Evolutionary conservation across 768 basidiomycete species (phyloP).

Genomic region (Porpolomopsis calyptriformis): DNA sequence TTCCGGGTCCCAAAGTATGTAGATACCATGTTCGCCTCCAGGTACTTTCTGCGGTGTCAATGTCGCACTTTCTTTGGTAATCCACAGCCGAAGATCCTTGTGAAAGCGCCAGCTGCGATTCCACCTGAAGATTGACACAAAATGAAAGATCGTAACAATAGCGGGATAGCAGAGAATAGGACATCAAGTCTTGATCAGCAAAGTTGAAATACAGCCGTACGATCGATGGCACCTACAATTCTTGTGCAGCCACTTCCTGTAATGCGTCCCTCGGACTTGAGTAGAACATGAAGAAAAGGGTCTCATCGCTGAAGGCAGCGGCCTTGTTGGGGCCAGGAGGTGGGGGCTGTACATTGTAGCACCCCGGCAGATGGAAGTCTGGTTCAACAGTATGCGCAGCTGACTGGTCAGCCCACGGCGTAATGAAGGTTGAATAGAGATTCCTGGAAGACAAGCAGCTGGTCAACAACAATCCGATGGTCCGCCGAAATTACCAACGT

Average conservation of each 20-base stretch:
- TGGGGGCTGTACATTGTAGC: constrained; percentile 87
- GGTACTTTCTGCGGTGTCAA: constrained; percentile 65
- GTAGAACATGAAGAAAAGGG: constrained; percentile 98
- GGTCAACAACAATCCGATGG: background rate
- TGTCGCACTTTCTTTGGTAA: constrained; percentile 83
- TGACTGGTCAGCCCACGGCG: constrained; percentile 91
- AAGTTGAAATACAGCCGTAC: constrained; percentile 1
- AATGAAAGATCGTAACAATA: background rate
- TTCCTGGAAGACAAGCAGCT: constrained; percentile 35
- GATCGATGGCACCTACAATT: constrained; percentile 57
- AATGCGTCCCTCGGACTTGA: constrained; percentile 82
- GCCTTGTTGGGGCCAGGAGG: constrained; percentile 76
- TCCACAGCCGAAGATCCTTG: constrained; percentile 75
- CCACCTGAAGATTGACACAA: constrained; percentile 40
- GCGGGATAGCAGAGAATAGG: background rate
- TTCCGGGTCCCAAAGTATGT: constrained; percentile 84
- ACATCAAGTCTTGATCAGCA: constrained; percentile 1
- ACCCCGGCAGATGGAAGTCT: constrained; percentile 80
- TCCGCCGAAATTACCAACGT: background rate
- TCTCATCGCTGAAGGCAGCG: constrained; percentile 86
- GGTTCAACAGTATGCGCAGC: constrained; percentile 82
- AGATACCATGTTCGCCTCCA: constrained; percentile 78
- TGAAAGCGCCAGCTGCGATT: constrained; percentile 95
- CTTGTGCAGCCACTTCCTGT: constrained; percentile 91
- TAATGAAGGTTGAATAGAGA: constrained; percentile 87